Evolutionary conservation across 1,284 basidiomycete species (phyloP), one percentile per base, ranked within the genome.

Genomic region (Ustilago cynodontis): DNA sequence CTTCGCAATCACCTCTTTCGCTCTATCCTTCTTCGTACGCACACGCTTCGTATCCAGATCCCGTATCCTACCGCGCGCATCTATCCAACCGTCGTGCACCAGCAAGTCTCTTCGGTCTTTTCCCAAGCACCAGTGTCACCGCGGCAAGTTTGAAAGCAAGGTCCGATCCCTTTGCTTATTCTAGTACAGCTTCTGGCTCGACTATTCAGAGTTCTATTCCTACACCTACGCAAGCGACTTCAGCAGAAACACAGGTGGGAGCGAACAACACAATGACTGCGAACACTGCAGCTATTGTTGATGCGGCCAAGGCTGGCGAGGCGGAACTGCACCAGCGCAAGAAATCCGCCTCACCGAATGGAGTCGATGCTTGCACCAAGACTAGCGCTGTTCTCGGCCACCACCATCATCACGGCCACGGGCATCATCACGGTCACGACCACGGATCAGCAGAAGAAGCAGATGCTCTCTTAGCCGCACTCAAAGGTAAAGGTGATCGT

Each of bases 371-470:
- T 2, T 53, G 54, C 7, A 18, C 60, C 52, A 59, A 69, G 56
- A 51, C 63, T 7, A 43, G 39, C 14, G 35, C 41, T 20, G 55
- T 58, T 6, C 53, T 68, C n/a, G 71, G 56, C 0, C 65, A 75
- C 22, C 31, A 52, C n/a, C 71, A 75, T 20, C 31, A 52, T n/a
- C 71, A 74, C 29, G 20, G 22, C 5, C 77, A 73, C 49, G 53
- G 35, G 1, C 65, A 67, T 33, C 47, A 65, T 35, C 82, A 85
- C 64, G 63, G 59, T 24, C 84, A 86, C 76, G 77, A 77, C 20
- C 81, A 86, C 66, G 83, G 82, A 18, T 70, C 76, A 31, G 81
- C 76, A 9, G 86, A 87, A 57, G 85, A 86, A 67, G 84, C 86
- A 7, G 83, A 84, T 22, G 67, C 72, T 8, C 79, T 87, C 29